Evolutionary conservation across 108 stramenopile genomes (phyloP), one percentile per base, ranked within the genome.

Genomic region (Asterionellopsis glacialis): DNA sequence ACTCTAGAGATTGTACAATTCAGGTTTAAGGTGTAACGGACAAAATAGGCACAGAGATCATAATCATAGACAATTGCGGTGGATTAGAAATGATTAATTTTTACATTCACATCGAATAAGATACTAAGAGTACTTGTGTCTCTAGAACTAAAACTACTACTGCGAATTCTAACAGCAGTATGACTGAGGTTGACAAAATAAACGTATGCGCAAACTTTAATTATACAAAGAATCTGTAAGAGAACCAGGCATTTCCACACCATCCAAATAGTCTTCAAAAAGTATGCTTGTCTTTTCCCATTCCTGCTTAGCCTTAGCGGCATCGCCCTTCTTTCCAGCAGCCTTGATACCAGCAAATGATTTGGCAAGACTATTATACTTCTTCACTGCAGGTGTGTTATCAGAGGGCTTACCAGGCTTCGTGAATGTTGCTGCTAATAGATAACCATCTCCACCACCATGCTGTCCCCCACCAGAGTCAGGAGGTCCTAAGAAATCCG

Each of bases 371-470:
- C 68, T 63, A 18, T 68, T 57, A 41, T 60, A 81, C 33, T 59
- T 67, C 56, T 74, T 76, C 41, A 76, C 72, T 0, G 71, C 64
- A 5, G 80, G 80, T 38, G 66, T 69, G 59, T 68, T 73, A 16
- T 81, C 75, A n/a, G 75, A 52, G 22, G 80, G 80, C 41, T 81
- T 81, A 12, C 75, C 75, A 1, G 75, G n/a, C 26, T 81, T 81
- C 45, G 72, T 64, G 50, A 66, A 81, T 12, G 75, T 63, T 16
- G 61, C 59, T 15, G 80, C 80, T 38, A 81, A 62, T 15, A 80
- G 45, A 0, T 69, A 24, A 41, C 79, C 79, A 50, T 65, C 66
- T 18, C 79, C 79, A 33, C 33, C 33, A 33, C 33, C 33, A 33
- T 33, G 33, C 33, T 33, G 33, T 33, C 33, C 33, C 7, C 33